Conservation (phyloP, 208 protist genomes). For the Crithidia expoeki region DNA sequence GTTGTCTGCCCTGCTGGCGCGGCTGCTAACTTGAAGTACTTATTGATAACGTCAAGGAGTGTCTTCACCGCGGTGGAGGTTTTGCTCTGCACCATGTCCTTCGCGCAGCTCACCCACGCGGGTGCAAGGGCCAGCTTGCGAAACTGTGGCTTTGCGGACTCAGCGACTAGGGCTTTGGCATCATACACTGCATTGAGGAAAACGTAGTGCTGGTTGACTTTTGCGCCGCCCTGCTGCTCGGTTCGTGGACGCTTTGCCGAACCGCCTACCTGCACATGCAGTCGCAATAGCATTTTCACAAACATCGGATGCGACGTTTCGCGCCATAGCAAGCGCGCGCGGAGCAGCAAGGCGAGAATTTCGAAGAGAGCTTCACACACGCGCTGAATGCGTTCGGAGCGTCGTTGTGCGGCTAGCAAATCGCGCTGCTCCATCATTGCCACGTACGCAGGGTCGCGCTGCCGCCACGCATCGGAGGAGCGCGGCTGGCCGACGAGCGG, state of each 20-base stretch:
- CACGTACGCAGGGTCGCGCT: slow-evolving; percentile 63
- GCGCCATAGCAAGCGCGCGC: slow-evolving; percentile 62
- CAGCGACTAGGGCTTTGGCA: slow-evolving; percentile 23
- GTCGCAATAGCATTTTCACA: slow-evolving; percentile 45
- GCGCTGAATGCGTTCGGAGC: slow-evolving; percentile 76
- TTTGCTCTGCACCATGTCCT: slow-evolving; percentile 50
- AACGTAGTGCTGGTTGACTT: not conserved
- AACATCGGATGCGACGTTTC: slow-evolving; percentile 64
- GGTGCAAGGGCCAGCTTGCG: slow-evolving; percentile 55
- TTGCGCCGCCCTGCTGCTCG: not conserved
- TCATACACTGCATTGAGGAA: slow-evolving; percentile 32
- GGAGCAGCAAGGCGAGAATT: slow-evolving; percentile 53
- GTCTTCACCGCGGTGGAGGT: slow-evolving; percentile 50
- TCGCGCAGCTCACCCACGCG: slow-evolving; percentile 58
- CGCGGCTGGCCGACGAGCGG: slow-evolving; percentile 62
- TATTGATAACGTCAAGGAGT: slow-evolving; percentile 47
- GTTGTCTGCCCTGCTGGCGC: not conserved
- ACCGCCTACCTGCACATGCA: slow-evolving; percentile 7
- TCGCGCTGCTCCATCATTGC: slow-evolving; percentile 78
- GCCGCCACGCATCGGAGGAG: slow-evolving; percentile 44
- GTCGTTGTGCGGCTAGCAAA: slow-evolving; percentile 69
- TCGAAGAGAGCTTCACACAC: slow-evolving; percentile 46
- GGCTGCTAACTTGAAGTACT: slow-evolving; percentile 34
- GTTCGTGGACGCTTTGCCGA: slow-evolving; percentile 2
- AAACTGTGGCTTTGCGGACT: slow-evolving; percentile 17